phyloP scores from a whole-genome alignment of 495 filamentous ascomycete genomes.

The Venustampulla echinocandica region DNA sequence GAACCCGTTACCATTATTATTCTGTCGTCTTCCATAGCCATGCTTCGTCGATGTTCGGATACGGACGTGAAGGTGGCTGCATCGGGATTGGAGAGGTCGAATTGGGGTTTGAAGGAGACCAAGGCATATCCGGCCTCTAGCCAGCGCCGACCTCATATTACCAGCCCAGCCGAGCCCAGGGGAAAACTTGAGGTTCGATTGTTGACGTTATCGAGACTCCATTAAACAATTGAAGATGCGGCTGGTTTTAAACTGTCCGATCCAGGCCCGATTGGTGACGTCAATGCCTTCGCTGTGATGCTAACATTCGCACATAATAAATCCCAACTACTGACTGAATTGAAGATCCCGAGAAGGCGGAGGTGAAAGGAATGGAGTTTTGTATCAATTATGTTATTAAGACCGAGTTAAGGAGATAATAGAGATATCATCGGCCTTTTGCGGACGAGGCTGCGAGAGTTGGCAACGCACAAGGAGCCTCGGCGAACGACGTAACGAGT shows the following conservation, averaged over 20 bases:
- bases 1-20: conserved; percentile 2
- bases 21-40: conserved; percentile 5
- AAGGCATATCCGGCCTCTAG: conserved; percentile 46
- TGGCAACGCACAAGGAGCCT: not conserved
- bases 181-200: not conserved
- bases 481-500: not conserved
- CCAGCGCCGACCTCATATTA: conserved; percentile 46
- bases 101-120: conserved; percentile 22
- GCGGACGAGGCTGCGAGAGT: not conserved
- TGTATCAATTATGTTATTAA: not conserved
- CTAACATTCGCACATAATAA: too few relatives aligned
- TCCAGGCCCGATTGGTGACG: conserved; percentile 1
- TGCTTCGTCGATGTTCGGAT: conserved; percentile 18
- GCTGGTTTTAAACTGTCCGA: too few relatives aligned
- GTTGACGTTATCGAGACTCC: conserved; percentile 15
- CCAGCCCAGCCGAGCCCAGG: too few relatives aligned
- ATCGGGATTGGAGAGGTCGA: conserved; percentile 19
- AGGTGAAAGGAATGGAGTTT: not conserved
- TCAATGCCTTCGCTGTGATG: not conserved
- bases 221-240: too few relatives aligned
- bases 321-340: too few relatives aligned
- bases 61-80: conserved; percentile 21
- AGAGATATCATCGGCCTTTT: not conserved
- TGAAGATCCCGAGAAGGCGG: too few relatives aligned
- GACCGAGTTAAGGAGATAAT: not conserved